Evolutionary conservation across 441 rosid species (phyloP), one percentile per base, ranked within the genome.

Genomic region (Populus tomentosa): DNA sequence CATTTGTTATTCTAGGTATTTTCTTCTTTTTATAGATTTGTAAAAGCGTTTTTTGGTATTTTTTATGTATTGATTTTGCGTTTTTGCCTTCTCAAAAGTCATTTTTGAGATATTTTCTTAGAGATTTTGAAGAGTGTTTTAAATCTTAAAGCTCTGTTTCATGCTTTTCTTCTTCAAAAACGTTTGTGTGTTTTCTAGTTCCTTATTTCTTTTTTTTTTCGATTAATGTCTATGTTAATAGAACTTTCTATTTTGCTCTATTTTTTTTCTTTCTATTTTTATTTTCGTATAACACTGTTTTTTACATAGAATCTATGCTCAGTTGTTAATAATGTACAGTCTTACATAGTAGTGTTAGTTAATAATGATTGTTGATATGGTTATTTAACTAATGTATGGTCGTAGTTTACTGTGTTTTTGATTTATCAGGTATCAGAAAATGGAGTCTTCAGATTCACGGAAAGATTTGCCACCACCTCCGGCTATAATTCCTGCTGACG

Each of bases 381-480:
- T 53, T 53, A 18, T 16, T 16, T 53, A 53, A 16, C 61, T 53
- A 8, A 6, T 53, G n/a, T 18, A 53, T 53, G 7, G n/a, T 53
- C n/a, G 8, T 0, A 53, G 7, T 53, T 1, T 6, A 53, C 6
- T 16, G 3, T 16, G 61, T 16, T 53, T 53, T 53, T 5, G 7
- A 53, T 18, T 18, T 53, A 53, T 18, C 67, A 64, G 26, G 3
- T 23, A 23, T 23, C 16, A 64, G 67, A 64, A 64, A 64, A 64
- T 64, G 67, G 67, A 64, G 67, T 64, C 32, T 64, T 13, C 26
- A 3, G 67, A 24, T 64, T 24, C 67, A 11, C 14, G 32, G 32
- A 64, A 23, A 64, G 32, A n/a, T 24, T 30, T 67, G 36, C 69
- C 69, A 6, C 69, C 69, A 67, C 69, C 69, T 67, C 69, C 69